Conservation (phyloP, 1,284 basidiomycete genomes). For the Pterulicium gracile region DNA sequence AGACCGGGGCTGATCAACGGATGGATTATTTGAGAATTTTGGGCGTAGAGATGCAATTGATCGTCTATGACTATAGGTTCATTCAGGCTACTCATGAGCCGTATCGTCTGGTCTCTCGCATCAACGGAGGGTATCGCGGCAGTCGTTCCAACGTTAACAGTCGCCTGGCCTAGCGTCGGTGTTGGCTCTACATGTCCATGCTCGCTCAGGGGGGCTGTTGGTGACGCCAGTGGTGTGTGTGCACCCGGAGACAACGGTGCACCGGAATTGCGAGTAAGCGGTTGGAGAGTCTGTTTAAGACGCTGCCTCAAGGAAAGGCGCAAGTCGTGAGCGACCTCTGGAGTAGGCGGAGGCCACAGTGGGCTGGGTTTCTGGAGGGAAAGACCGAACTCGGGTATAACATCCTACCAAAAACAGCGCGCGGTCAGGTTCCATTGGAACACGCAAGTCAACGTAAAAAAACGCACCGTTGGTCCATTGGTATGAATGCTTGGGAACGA, state of each 20-base stretch:
- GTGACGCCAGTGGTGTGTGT: neutral
- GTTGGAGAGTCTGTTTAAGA: slow-evolving; percentile 47
- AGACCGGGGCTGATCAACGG: slow-evolving; percentile 80
- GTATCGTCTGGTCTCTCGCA: slow-evolving; percentile 30
- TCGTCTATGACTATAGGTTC: slow-evolving; percentile 44
- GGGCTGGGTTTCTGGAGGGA: slow-evolving; percentile 78
- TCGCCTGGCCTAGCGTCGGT: slow-evolving; percentile 16
- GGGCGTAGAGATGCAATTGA: slow-evolving; percentile 86
- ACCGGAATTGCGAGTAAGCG: neutral
- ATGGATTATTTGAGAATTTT: slow-evolving; percentile 75
- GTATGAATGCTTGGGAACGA: slow-evolving; percentile 84
- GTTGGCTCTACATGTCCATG: neutral
- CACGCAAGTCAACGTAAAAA: neutral
- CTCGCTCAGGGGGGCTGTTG: neutral
- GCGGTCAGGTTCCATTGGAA: slow-evolving; percentile 4
- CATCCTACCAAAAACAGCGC: slow-evolving; percentile 36
- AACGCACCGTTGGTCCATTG: slow-evolving; percentile 72
- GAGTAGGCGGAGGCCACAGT: slow-evolving; percentile 85
- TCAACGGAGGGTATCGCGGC: slow-evolving; percentile 28
- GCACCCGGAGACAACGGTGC: neutral
- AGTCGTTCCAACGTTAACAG: slow-evolving; percentile 39
- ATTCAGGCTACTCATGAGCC: slow-evolving; percentile 31
- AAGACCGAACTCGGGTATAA: slow-evolving; percentile 60
- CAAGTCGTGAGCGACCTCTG: slow-evolving; percentile 55
- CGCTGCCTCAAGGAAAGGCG: slow-evolving; percentile 51